Percentiles rank a stretch among this genome's conserved stretches.
phyloP scores from a whole-genome alignment of 2,329 filamentous ascomycete genomes.

The Claviceps digitariae region DNA sequence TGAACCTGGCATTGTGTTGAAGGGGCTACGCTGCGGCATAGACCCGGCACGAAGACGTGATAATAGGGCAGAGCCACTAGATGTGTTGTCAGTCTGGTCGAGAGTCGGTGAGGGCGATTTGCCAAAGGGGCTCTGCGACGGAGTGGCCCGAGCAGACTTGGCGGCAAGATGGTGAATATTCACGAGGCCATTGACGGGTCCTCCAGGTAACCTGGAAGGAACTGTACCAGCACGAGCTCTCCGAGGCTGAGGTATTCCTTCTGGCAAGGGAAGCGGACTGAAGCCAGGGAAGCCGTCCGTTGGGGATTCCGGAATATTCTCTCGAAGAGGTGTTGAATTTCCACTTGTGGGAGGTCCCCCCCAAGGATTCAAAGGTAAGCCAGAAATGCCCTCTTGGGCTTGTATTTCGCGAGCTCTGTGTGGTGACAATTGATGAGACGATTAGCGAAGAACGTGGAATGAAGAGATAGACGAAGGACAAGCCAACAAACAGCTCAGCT shows the following conservation, averaged over 20 bases:
- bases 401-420: conserved; percentile 89
- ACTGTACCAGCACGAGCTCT: conserved; percentile 86
- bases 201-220: conserved; percentile 84
- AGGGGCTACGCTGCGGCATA: conserved; percentile 77
- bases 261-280: conserved; percentile 54
- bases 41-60: conserved; percentile 84
- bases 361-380: conserved; percentile 61
- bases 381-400: conserved; percentile 77
- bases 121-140: conserved; percentile 70
- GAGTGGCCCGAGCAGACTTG: conserved; percentile 73
- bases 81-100: conserved; percentile 31
- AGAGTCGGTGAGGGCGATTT: conserved; percentile 50
- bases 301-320: conserved; percentile 94
- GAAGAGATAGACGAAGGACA: not conserved
- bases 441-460: not conserved
- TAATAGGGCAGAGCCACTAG: conserved; percentile 57
- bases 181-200: conserved; percentile 45
- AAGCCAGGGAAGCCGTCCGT: conserved; percentile 94
- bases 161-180: conserved; percentile 46
- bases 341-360: conserved; percentile 93
- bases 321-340: conserved; percentile 87
- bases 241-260: conserved; percentile 53
- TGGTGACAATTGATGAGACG: not conserved
- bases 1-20: conserved; percentile 40
- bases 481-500: not conserved